A percentile compares a stretch with the other conserved stretches of the same genome.
phyloP scores from a whole-genome alignment of 257 asterid species.

The Rhazya stricta region DNA sequence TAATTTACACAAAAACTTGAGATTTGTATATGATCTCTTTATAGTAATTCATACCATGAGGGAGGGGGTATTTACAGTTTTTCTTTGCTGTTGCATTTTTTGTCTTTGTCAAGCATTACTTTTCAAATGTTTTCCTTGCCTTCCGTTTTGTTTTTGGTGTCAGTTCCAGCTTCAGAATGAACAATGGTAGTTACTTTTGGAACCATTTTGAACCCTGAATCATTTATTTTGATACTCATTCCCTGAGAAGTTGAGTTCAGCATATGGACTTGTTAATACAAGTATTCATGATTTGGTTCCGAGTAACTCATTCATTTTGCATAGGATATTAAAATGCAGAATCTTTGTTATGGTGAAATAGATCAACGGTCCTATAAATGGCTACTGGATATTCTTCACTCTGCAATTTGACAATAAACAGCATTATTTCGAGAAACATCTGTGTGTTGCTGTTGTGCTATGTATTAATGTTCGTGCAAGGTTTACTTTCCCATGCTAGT shows the following conservation, averaged over 20 bases:
- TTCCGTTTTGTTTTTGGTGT: neutral
- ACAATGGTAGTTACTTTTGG: neutral
- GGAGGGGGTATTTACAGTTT: neutral
- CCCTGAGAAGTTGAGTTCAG: neutral
- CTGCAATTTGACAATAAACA: neutral
- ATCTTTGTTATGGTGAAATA: neutral
- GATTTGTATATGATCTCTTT: neutral
- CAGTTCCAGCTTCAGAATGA: neutral
- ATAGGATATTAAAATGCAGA: neutral
- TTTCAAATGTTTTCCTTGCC: neutral
- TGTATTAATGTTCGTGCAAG: too few relatives aligned
- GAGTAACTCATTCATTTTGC: neutral
- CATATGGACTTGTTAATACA: neutral
- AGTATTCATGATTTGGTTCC: neutral
- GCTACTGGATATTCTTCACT: constrained; percentile 1
- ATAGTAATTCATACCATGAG: neutral
- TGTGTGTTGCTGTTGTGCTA: neutral
- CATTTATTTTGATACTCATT: neutral
- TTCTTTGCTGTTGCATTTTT: neutral
- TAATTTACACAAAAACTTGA: neutral
- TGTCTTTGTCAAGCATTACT: neutral
- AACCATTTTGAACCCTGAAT: neutral
- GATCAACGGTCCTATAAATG: neutral
- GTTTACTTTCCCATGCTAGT: neutral
- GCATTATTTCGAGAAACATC: neutral